phyloP scores from a whole-genome alignment of 768 basidiomycete genomes.

The Trametes meyenii region DNA sequence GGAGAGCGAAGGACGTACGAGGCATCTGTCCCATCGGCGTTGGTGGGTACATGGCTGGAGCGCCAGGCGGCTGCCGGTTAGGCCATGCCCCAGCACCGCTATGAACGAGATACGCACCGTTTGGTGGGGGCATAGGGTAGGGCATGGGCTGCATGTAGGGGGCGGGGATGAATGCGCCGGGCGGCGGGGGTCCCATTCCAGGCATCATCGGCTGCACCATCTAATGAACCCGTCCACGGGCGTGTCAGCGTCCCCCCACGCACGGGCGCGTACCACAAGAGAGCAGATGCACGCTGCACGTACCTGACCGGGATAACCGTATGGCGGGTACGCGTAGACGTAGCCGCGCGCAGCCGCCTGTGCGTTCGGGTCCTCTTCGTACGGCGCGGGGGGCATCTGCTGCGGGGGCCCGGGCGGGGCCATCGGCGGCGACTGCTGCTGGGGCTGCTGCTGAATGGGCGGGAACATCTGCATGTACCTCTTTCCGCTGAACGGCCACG shows the following conservation, averaged over 20 bases:
- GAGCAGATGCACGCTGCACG: conserved; percentile 25
- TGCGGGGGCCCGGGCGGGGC: conserved; percentile 67
- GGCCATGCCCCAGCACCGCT: conserved; percentile 6
- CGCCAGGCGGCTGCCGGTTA: conserved; percentile 14
- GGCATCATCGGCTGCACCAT: conserved; percentile 75
- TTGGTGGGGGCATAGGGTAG: conserved; percentile 82
- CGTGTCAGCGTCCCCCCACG: conserved; percentile 2
- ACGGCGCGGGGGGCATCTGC: conserved; percentile 71
- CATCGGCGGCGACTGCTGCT: conserved; percentile 67
- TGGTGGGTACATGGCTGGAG: conserved; percentile 75
- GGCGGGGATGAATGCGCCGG: conserved; percentile 75
- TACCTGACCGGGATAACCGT: conserved; percentile 78
- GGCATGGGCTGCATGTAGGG: conserved; percentile 88
- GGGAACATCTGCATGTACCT: conserved; percentile 82
- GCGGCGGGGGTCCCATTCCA: conserved; percentile 80
- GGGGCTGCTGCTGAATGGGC: conserved; percentile 57
- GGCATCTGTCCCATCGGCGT: conserved; percentile 88
- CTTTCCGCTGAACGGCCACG: conserved; percentile 92
- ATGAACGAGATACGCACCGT: conserved; percentile 48
- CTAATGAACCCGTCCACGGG: conserved; percentile 9
- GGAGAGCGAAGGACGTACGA: conserved; percentile 56
- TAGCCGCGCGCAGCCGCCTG: conserved; percentile 56
- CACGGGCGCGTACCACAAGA: neutral
- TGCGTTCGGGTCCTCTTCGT: conserved; percentile 76
- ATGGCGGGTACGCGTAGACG: conserved; percentile 75